These are phyloP conservation scores for Friedmanniomyces simplex DNA, from an alignment of 495 filamentous ascomycete genomes.

Conservation along the genomic window DNA sequence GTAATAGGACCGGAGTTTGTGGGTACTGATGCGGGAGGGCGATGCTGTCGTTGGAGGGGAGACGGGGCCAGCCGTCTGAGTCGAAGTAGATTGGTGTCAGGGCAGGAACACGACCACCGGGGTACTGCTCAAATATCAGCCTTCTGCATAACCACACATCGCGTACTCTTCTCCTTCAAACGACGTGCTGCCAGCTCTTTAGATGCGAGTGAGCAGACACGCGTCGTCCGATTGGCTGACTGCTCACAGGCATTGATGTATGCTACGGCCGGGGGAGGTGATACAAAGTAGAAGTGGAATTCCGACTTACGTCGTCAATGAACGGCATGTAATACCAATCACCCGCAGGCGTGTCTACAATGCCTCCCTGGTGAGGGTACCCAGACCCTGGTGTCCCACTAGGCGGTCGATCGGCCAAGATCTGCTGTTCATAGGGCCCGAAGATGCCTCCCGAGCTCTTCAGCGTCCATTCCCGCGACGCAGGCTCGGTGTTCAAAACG, in stretches of 20 bases:
- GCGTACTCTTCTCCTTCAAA: no score
- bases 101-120: conserved; percentile 47
- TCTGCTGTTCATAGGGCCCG: conserved; percentile 8
- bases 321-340: conserved; percentile 53
- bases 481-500: conserved; percentile 40
- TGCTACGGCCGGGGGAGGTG: no score
- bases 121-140: conserved; percentile 30
- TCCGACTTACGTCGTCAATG: conserved; percentile 27
- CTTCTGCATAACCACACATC: no score
- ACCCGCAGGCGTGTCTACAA: conserved; percentile 42
- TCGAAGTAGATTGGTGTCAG: conserved; percentile 44
- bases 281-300: no score
- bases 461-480: conserved; percentile 38
- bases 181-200: no score
- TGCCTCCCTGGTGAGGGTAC: conserved; percentile 44
- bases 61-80: conserved; percentile 35
- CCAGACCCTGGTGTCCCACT: conserved; percentile 33
- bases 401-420: conserved; percentile 23
- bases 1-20: conserved; percentile 1
- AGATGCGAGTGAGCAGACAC: no score
- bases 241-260: no score
- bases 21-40: conserved; percentile 37
- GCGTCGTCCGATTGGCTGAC: no score
- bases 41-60: conserved; percentile 33
- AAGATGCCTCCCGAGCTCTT: conserved; percentile 23